phyloP scores from a whole-genome alignment of 208 protist species.

The Acanthamoeba triangularis region DNA sequence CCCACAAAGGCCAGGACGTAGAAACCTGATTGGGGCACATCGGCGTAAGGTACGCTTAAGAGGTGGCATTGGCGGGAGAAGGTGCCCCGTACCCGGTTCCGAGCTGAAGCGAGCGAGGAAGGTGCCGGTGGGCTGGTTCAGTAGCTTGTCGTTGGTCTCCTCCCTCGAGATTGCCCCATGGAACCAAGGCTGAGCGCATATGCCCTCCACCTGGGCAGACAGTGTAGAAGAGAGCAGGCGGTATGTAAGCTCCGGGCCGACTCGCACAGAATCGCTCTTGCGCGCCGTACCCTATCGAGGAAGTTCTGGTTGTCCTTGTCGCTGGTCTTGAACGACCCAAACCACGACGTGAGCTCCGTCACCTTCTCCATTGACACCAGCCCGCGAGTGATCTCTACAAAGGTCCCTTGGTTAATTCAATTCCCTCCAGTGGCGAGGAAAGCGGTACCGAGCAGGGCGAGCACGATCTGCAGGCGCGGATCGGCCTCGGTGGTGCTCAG shows the following conservation, averaged over 20 bases:
- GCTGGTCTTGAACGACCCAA: conserved; percentile 4
- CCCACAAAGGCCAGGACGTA: conserved; percentile 37
- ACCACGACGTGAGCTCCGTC: conserved; percentile 39
- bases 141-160: conserved; percentile 23
- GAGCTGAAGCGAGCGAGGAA: conserved; percentile 29
- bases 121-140: neutral
- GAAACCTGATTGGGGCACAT: neutral
- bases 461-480: conserved; percentile 38
- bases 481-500: neutral
- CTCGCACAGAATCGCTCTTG: neutral
- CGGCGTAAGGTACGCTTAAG: too few species aligned
- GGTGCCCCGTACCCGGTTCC: neutral
- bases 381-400: neutral
- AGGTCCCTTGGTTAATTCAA: neutral
- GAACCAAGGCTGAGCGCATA: conserved; percentile 47
- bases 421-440: neutral
- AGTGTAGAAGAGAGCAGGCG: too few species aligned
- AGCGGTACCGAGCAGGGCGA: neutral
- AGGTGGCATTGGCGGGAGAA: too few species aligned
- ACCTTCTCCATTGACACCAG: conserved; percentile 42
- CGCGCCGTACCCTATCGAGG: neutral
- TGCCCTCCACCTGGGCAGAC: neutral
- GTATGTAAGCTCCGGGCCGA: neutral
- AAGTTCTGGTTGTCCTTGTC: neutral
- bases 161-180: conserved; percentile 29